These are phyloP conservation scores for Neurospora tetraspora DNA, from an alignment of 495 filamentous ascomycete genomes.

Conservation along the genomic window DNA sequence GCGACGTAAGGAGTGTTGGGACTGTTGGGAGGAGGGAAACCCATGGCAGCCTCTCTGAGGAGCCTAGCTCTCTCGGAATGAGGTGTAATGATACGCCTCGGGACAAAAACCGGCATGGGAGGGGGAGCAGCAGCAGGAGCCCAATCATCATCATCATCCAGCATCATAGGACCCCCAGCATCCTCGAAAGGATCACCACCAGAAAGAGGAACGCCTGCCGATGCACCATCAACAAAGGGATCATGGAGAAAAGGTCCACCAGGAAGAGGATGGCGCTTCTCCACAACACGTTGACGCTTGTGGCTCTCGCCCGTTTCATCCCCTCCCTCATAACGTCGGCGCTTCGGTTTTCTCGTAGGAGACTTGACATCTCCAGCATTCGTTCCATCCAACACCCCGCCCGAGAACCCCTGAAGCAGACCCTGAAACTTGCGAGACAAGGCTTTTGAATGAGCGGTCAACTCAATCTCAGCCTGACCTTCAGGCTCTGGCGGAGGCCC, in stretches of 20 bases:
- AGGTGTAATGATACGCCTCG: too few species aligned
- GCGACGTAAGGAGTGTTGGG: background rate
- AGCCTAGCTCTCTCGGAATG: too few species aligned
- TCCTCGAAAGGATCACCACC: background rate
- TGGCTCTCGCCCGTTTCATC: background rate
- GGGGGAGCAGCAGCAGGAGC: background rate
- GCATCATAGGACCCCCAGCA: background rate
- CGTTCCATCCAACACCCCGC: background rate
- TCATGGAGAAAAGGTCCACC: background rate
- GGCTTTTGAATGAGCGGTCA: background rate
- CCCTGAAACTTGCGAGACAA: background rate
- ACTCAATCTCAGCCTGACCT: background rate
- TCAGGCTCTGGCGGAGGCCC: background rate
- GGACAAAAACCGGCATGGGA: too few species aligned
- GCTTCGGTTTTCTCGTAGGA: background rate
- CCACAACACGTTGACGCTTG: background rate
- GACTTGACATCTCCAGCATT: background rate
- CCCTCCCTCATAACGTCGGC: background rate
- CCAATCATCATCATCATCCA: background rate
- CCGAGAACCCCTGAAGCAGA: background rate
- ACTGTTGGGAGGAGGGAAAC: too few species aligned
- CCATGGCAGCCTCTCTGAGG: too few species aligned
- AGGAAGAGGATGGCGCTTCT: background rate
- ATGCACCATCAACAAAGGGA: background rate
- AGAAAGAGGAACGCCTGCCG: background rate